Evolutionary conservation across 2,329 filamentous ascomycete genomes (phyloP).

Genomic region (Aspergillus sp.): DNA sequence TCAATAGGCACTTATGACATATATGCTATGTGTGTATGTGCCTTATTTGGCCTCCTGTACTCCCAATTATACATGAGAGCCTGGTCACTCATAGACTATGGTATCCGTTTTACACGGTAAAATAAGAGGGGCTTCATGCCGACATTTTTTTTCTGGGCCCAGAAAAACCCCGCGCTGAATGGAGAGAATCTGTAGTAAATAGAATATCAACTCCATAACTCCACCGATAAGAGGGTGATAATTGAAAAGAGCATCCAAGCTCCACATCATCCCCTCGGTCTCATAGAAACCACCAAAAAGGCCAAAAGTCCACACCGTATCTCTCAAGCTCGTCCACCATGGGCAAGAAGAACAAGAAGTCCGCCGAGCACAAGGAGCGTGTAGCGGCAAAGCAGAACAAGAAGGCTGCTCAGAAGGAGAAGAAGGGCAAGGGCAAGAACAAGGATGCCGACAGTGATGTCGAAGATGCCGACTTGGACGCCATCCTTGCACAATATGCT

Average conservation of each 20-base stretch:
- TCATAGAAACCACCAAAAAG: not conserved
- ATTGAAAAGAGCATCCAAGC: not conserved
- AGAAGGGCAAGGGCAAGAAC: slow-evolving; percentile 72
- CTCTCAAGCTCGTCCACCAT: slow-evolving; percentile 30
- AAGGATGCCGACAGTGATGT: slow-evolving; percentile 77
- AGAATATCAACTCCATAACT: not conserved
- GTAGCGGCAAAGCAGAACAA: slow-evolving; percentile 76
- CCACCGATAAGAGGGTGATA: not conserved
- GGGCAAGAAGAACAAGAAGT: slow-evolving; percentile 60
- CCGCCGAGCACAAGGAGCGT: slow-evolving; percentile 58
- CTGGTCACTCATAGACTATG: not conserved
- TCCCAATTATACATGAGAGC: not conserved
- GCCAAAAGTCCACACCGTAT: not conserved
- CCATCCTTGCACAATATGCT: slow-evolving; percentile 88
- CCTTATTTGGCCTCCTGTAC: not conserved
- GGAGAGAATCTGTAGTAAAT: not conserved
- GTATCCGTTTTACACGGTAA: not conserved
- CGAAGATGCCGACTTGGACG: slow-evolving; percentile 90
- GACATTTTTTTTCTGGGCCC: slow-evolving; percentile 3
- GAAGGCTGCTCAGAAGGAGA: slow-evolving; percentile 73
- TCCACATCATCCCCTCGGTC: not conserved
- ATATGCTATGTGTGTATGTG: not conserved
- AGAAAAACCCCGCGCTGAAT: slow-evolving; percentile 1
- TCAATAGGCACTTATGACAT: no score
- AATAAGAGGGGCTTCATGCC: not conserved